These are phyloP conservation scores for Eucalyptus tenuipes DNA, from an alignment of 345 rosid genomes.

Conservation along the genomic window DNA sequence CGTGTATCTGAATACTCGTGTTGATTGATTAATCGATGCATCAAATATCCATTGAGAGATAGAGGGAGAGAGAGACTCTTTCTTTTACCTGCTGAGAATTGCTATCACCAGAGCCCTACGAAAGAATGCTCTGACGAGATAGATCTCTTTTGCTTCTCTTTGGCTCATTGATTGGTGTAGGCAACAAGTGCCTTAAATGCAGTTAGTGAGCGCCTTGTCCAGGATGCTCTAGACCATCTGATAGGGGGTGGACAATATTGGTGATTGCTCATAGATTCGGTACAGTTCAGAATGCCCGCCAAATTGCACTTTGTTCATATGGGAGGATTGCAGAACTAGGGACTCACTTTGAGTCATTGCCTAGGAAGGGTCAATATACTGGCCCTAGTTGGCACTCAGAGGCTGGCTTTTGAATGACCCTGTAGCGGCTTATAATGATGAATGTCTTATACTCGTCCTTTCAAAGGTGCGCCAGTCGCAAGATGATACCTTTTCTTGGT, in stretches of 20 bases:
- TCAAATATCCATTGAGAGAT: neutral
- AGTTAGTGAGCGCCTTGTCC: constrained; percentile 69
- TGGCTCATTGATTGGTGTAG: constrained; percentile 14
- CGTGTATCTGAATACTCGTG: neutral
- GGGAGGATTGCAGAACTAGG: constrained; percentile 75
- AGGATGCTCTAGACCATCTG: constrained; percentile 67
- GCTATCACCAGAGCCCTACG: constrained; percentile 81
- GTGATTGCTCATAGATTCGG: constrained; percentile 86
- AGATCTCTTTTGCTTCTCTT: neutral
- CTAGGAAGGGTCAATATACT: constrained; percentile 64
- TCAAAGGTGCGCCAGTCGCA: neutral
- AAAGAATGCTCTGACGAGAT: constrained; percentile 88
- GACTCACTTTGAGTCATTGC: constrained; percentile 56
- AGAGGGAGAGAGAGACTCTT: too few relatives aligned
- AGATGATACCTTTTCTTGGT: neutral
- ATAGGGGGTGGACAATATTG: constrained; percentile 76
- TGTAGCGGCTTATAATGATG: neutral
- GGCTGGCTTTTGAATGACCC: constrained; percentile 69
- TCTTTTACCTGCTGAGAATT: constrained; percentile 29
- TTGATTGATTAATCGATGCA: neutral
- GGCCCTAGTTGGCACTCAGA: constrained; percentile 66
- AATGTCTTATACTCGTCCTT: neutral
- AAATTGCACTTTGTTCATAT: constrained; percentile 66
- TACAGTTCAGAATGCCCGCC: constrained; percentile 80
- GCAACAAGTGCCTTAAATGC: constrained; percentile 93